Conservation (phyloP, 345 rosid species). For the Jatropha curcas region DNA sequence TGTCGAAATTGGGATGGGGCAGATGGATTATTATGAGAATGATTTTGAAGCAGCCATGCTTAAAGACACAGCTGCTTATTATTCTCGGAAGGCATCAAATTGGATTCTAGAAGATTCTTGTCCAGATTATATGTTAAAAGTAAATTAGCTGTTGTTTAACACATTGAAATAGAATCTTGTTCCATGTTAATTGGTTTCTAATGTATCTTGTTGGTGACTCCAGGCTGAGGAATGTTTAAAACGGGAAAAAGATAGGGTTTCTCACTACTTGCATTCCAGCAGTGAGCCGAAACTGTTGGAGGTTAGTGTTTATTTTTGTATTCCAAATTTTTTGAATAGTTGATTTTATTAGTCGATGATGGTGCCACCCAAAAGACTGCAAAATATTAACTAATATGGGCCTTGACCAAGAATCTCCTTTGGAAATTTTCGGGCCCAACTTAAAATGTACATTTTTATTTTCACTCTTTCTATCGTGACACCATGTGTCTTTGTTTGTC, state of each 20-base stretch:
- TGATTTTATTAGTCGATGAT: background rate
- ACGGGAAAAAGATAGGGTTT: conserved; percentile 44
- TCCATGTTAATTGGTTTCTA: background rate
- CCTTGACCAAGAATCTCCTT: background rate
- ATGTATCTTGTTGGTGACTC: background rate
- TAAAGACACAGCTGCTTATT: conserved; percentile 35
- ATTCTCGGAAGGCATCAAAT: conserved; percentile 44
- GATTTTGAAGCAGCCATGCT: conserved; percentile 48
- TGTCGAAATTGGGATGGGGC: conserved; percentile 36
- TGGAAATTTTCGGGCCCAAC: background rate
- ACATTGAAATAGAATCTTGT: too few relatives aligned
- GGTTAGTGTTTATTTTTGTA: conserved; percentile 21
- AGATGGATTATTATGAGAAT: conserved; percentile 28
- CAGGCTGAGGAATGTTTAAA: conserved; percentile 44
- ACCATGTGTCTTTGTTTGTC: background rate
- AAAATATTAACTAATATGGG: background rate
- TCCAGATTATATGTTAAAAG: conserved; percentile 49
- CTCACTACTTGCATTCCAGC: conserved; percentile 40
- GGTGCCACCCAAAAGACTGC: background rate
- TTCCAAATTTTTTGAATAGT: background rate
- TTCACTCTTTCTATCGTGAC: background rate
- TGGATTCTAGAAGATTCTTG: conserved; percentile 49
- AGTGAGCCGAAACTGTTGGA: conserved; percentile 41
- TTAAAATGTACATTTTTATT: background rate
- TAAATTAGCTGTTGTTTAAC: background rate